A percentile compares a stretch with the other conserved stretches of the same genome.
These are phyloP conservation scores for sunflower (Helianthus annuus) DNA, from an alignment of 129 eudicot species.

Conservation along the genomic window DNA sequence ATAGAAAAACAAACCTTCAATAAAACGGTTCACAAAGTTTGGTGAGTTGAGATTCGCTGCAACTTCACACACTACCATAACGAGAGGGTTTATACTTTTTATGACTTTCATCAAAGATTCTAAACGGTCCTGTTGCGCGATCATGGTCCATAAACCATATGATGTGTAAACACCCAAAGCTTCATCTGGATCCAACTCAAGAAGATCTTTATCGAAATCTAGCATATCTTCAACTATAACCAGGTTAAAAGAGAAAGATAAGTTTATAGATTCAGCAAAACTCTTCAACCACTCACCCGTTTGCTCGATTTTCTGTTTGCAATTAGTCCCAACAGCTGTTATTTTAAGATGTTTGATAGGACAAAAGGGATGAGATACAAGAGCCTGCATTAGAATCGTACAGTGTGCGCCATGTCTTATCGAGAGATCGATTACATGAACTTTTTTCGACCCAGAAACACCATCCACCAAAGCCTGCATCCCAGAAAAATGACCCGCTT, in stretches of 20 bases:
- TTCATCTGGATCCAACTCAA: conserved; percentile 39
- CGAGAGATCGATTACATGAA: conserved; percentile 43
- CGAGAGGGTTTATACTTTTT: conserved; percentile 39
- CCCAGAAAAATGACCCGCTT: conserved; percentile 34
- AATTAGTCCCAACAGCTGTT: conserved; percentile 32
- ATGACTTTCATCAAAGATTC: conserved; percentile 50
- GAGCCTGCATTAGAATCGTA: conserved; percentile 50
- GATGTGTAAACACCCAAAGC: conserved; percentile 36
- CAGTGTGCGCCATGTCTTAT: conserved; percentile 36
- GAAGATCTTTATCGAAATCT: conserved; percentile 28
- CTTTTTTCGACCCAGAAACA: conserved; percentile 24
- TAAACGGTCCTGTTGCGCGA: conserved; percentile 33
- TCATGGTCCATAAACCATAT: conserved; percentile 34
- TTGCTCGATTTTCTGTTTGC: conserved; percentile 14
- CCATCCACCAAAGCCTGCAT: conserved; percentile 44
- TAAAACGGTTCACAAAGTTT: conserved; percentile 55
- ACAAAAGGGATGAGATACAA: conserved; percentile 28
- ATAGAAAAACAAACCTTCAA: conserved; percentile 49
- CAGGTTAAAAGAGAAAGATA: conserved; percentile 27
- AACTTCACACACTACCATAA: conserved; percentile 48
- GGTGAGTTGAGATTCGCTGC: conserved; percentile 59
- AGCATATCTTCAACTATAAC: conserved; percentile 39
- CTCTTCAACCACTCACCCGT: conserved; percentile 36
- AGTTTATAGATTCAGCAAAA: conserved; percentile 40
- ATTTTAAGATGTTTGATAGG: conserved; percentile 40